Evolutionary conservation across 805 yeast genomes (phyloP), one percentile per base, ranked within the genome.

Genomic region (Candida vaughaniae): DNA sequence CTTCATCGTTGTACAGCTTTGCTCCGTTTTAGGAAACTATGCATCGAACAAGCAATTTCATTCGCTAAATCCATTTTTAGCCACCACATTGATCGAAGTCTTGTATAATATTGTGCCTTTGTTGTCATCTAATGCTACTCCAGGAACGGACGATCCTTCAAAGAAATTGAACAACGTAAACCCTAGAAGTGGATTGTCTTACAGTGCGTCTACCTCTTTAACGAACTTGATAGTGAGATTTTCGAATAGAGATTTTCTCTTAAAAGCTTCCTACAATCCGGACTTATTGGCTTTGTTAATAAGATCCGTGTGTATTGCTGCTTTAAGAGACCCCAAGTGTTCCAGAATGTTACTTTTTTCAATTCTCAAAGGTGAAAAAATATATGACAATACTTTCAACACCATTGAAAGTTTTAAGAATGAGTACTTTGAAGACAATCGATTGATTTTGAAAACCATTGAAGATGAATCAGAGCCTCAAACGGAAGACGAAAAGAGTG

Each of bases 251-350:
- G 41, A 43, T 2, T 67, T 67, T 37, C 45, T 77, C 22, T 43
- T 55, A 3, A 71, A 59, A n/a, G 58, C 60, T 32, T 50, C 68
- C 8, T 48, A 64, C 37, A 74, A 82, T 47, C 52, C 77, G 6
- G 87, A 82, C 44, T 52, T 75, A 25, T 52, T 84, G 19, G 81
- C 89, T 0, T 54, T 84, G 9, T 27, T 84, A n/a, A 44, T 82
- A 4, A 64, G 85, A 35, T 62, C 84, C 1, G 54, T 82, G 3
- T 67, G 80, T 33, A 75, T 74, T 16, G 68, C 79, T 3, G 60
- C 76, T 3, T 53, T 73, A n/a, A 68, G 78, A 31, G 52, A 65
- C 46, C 80, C 78, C 5, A 57, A 58, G 16, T 76, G 78, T 20
- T 73, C 82, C 1, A 56, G 79, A 38, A 71, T 78, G 54, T 58